These are phyloP conservation scores for sweet orange (Citrus sinensis) DNA, from an alignment of 345 rosid genomes.

Conservation along the genomic window DVS_A1.0 CM039162.1:18969501-18970000, in stretches of 20 bases:
- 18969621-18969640: conserved; percentile 30
- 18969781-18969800: conserved; percentile 13
- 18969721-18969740: conserved; percentile 27
- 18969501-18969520: neutral
- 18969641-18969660: conserved; percentile 39
- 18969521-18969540: neutral
- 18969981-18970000: neutral
- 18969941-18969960: neutral
- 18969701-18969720: conserved; percentile 32
- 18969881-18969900: neutral
- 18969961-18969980: conserved; percentile 5
- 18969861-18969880: neutral
- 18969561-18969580: neutral
- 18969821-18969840: conserved; percentile 42
- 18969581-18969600: neutral
- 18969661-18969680: conserved; percentile 37
- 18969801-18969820: neutral
- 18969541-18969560: neutral
- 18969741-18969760: conserved; percentile 37
- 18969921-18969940: neutral
- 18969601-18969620: neutral
- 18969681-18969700: conserved; percentile 38
- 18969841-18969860: conserved; percentile 12
- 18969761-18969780: conserved; percentile 17
- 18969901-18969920: neutral